Evolutionary conservation across 495 filamentous ascomycete species (phyloP), one percentile per base, ranked within the genome.

Genomic region (Alectoria sarmentosa): DNA sequence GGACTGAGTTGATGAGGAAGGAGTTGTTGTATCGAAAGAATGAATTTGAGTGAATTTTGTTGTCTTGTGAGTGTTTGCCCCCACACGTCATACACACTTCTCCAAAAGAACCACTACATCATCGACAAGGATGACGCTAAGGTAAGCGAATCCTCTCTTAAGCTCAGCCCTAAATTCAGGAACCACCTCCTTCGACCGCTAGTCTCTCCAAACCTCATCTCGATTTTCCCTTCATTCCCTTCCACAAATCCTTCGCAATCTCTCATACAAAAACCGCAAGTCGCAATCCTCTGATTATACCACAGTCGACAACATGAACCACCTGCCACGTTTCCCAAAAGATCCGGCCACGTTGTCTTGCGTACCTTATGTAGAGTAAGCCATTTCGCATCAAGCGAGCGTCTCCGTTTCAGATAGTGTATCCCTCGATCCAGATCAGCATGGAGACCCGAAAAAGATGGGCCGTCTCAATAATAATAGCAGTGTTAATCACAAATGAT

Each of bases 151-250:
- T 10, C 41, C 55, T 57, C 23, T 1, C 4, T 0, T 2, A 32
- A 32, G 38, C 17, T 58, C 54, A 67, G 65, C 65, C 65, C 39
- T 67, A 58, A n/a, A 37, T 42, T 49, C 59, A 66, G 65, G 65
- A 36, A 66, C 59, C 5, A 62, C 4, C 17, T 30, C 48, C 48
- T 28, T 52, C 23, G 46, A 26, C 46, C 23, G 46, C 46, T 1
- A n/a, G 42, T 23, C 7, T 23, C 1, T 21, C 21, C n/a, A 46
- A 46, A 23, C 3, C 8, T 14, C 14, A 10, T 49, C 46, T 26
- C 11, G 1, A 6, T n/a, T 48, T 26, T 48, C 1, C 4, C n/a
- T 1, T 23, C 26, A 17, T 52, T 17, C 26, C 48, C 26, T 8
- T 48, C 48, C 48, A 52, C 4, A 17, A 15, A 52, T 15, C 26